Evolutionary conservation across 2,329 filamentous ascomycete species (phyloP).

Genomic region (Lecanoromycetidae sp.): DNA sequence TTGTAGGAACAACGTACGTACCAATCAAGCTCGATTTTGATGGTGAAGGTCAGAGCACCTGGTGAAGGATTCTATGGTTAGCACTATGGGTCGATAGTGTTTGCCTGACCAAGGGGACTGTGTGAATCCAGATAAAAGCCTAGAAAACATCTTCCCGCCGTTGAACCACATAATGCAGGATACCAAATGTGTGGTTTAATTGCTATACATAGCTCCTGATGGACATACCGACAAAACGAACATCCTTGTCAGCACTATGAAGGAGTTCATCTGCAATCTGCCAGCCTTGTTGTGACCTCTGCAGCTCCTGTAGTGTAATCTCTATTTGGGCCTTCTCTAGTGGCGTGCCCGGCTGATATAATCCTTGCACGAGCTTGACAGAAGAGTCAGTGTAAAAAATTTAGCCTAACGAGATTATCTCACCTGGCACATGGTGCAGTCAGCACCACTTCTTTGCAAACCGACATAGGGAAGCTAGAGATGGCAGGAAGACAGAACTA

Average conservation of each 20-base stretch:
- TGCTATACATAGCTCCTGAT: no score
- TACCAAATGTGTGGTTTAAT: no score
- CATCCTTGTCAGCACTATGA: constrained; percentile 54
- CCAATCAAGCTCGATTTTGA: constrained; percentile 91
- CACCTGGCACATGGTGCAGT: no score
- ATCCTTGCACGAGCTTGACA: constrained; percentile 28
- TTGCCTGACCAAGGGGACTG: no score
- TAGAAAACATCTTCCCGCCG: no score
- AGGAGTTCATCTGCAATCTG: constrained; percentile 67
- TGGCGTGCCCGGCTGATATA: constrained; percentile 31
- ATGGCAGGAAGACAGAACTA: no score
- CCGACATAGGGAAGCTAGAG: no score
- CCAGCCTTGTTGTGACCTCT: constrained; percentile 75
- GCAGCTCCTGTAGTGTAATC: constrained; percentile 63
- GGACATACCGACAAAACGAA: constrained; percentile 91
- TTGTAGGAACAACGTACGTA: constrained; percentile 26
- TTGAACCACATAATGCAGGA: no score
- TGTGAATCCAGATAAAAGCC: no score
- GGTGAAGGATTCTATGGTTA: no score
- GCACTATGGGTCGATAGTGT: no score
- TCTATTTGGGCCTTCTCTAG: constrained; percentile 46
- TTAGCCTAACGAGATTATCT: neutral
- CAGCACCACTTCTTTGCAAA: no score
- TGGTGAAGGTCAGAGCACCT: constrained; percentile 79
- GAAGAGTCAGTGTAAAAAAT: neutral